These are phyloP conservation scores for Crassisporium funariophilum DNA, from an alignment of 768 basidiomycete species.

Conservation along the genomic window DNA sequence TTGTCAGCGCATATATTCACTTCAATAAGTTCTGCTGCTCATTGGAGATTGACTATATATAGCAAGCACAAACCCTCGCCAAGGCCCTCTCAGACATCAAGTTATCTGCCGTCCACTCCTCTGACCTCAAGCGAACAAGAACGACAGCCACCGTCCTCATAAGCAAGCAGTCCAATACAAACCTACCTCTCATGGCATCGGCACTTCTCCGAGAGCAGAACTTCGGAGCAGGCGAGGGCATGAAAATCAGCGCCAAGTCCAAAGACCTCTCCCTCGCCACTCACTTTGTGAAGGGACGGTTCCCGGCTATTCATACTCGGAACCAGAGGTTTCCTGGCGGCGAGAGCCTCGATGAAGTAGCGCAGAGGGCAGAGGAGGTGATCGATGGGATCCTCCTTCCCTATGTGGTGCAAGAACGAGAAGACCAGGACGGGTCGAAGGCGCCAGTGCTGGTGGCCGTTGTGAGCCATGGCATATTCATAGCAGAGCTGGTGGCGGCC, in stretches of 20 bases:
- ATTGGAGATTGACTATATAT: not conserved
- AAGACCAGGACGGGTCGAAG: conserved; percentile 17
- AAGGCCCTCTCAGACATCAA: conserved; percentile 46
- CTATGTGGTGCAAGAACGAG: conserved; percentile 47
- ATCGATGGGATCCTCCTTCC: conserved; percentile 58
- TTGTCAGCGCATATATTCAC: conserved; percentile 38
- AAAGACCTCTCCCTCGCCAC: conserved; percentile 41
- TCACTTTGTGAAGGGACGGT: conserved; percentile 54
- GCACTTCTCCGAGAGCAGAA: conserved; percentile 64
- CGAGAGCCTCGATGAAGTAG: conserved; percentile 71
- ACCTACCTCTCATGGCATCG: conserved; percentile 49
- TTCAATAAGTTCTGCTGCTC: no score
- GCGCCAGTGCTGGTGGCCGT: conserved; percentile 55
- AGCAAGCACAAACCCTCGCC: conserved; percentile 69
- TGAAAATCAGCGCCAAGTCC: conserved; percentile 42
- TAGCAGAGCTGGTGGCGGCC: conserved; percentile 57
- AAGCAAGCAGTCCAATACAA: conserved; percentile 46
- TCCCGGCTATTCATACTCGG: conserved; percentile 48
- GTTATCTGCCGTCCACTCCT: conserved; percentile 64
- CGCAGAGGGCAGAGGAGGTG: conserved; percentile 50
- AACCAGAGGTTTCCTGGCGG: conserved; percentile 64
- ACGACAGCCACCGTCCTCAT: conserved; percentile 62
- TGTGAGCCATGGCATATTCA: conserved; percentile 77
- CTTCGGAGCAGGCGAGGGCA: conserved; percentile 74
- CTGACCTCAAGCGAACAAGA: conserved; percentile 64